A percentile compares a stretch with the other conserved stretches of the same genome.
These are phyloP conservation scores for Mycosphaerella sp. DNA, from an alignment of 2,329 filamentous ascomycete genomes.

Conservation along the genomic window DNA sequence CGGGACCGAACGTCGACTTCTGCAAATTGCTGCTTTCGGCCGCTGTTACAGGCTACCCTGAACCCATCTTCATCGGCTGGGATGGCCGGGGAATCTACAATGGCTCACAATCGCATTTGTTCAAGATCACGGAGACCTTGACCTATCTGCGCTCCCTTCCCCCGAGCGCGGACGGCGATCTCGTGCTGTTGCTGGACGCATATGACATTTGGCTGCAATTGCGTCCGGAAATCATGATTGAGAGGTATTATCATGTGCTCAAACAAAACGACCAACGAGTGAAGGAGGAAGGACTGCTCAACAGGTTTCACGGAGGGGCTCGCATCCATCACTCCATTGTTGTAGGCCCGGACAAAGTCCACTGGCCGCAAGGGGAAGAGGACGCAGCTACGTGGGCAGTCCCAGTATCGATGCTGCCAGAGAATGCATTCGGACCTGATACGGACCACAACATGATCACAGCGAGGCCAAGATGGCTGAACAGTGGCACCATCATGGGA, in stretches of 20 bases:
- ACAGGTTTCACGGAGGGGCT: constrained; percentile 11
- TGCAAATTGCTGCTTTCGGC: constrained; percentile 20
- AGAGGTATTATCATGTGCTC: constrained; percentile 53
- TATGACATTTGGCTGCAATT: constrained; percentile 61
- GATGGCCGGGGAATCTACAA: constrained; percentile 23
- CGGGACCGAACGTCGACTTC: constrained; percentile 17
- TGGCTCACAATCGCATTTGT: constrained; percentile 32
- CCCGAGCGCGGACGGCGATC: constrained; percentile 38
- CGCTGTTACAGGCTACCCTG: constrained; percentile 25
- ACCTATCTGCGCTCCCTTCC: constrained; percentile 25
- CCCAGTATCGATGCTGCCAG: constrained; percentile 23
- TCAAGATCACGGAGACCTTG: constrained; percentile 28
- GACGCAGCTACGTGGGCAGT: constrained; percentile 28
- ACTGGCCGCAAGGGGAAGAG: constrained; percentile 25
- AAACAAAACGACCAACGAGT: constrained; percentile 47
- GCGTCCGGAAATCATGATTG: constrained; percentile 55
- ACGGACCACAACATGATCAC: constrained; percentile 30
- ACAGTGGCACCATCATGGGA: constrained; percentile 41
- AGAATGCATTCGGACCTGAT: constrained; percentile 31
- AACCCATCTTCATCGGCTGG: constrained; percentile 26
- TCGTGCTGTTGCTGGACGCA: constrained; percentile 58
- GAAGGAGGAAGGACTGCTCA: constrained; percentile 17
- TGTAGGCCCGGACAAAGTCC: constrained; percentile 30
- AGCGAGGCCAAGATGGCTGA: constrained; percentile 41
- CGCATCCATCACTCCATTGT: constrained; percentile 25